Evolutionary conservation across 73 alveolate species (phyloP), one percentile per base, ranked within the genome.

Genomic region (Paramecium bursaria): DNA sequence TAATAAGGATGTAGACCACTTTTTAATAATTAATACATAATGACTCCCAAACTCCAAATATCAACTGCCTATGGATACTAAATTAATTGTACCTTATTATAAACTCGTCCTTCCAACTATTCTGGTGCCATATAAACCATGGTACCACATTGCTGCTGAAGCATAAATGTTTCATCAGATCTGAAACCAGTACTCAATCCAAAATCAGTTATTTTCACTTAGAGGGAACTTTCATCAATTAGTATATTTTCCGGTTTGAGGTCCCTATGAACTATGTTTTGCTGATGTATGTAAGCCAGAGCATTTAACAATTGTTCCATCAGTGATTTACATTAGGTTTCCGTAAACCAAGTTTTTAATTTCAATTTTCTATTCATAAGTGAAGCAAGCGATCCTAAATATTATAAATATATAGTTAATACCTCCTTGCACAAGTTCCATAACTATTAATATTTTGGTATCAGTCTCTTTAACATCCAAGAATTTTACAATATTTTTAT

Each of bases 381-480:
- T 74, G 73, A 67, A 23, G 50, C 53, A 4, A 79, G 35, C 2
- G 89, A 67, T 11, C 82, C 82, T 67, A 39, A 9, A 90, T 86
- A 75, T 54, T 86, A 51, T 55, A 74, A 4, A 33, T 49, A 19
- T 74, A 26, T 75, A n/a, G n/a, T n/a, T n/a, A n/a, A 85, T 88
- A 25, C 96, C 94, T n/a, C 93, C 94, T 49, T 87, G 75, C 29
- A 87, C 52, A 46, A 86, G 86, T 73, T 91, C 96, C 96, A 91
- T 91, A 46, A 91, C 91, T 25, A 91, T 85, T 11, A 79, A 27
- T 2, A 79, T 79, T 33, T 82, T 52, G 17, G 85, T 54, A 17
- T 79, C 89, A 0, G 89, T 53, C 19, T 79, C 91, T 74, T 80
- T 86, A 75, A 88, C 86, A 75, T 86, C 91, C 30, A 82, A 85